These are phyloP conservation scores for Blastomyces silverae DNA, from an alignment of 2,329 filamentous ascomycete species.

Conservation along the genomic window DNA sequence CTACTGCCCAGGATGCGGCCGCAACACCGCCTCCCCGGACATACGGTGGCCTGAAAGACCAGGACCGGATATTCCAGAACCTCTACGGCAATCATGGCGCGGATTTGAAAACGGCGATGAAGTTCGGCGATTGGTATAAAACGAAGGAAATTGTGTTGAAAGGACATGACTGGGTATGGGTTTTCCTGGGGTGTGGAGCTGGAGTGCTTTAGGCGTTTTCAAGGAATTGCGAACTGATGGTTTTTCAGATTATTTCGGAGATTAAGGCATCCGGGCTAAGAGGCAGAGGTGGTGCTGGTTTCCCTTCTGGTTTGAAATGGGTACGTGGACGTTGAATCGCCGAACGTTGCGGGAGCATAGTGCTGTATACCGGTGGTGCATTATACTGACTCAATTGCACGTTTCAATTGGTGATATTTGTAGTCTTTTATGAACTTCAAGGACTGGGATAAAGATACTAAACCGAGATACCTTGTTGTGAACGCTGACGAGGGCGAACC, in stretches of 20 bases:
- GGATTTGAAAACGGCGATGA: slow-evolving; percentile 88
- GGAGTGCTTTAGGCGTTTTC: background rate
- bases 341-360: background rate
- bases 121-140: slow-evolving; percentile 99
- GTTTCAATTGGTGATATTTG: background rate
- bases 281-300: slow-evolving; percentile 94
- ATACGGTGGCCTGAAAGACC: slow-evolving; percentile 85
- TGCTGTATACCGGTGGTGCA: background rate
- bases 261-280: slow-evolving; percentile 93
- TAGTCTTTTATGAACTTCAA: slow-evolving; percentile 99
- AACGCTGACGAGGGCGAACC: slow-evolving; percentile 99
- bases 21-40: slow-evolving; percentile 58
- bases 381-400: slow-evolving; percentile 11
- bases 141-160: slow-evolving; percentile 97
- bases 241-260: slow-evolving; percentile 75
- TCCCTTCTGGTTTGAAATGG: slow-evolving; percentile 98
- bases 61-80: slow-evolving; percentile 99
- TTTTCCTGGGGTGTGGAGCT: slow-evolving; percentile 9
- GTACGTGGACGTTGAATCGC: slow-evolving; percentile 48
- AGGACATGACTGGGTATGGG: slow-evolving; percentile 80
- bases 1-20: slow-evolving; percentile 64
- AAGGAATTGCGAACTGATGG: slow-evolving; percentile 14
- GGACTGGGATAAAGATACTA: slow-evolving; percentile 96
- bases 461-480: slow-evolving; percentile 93
- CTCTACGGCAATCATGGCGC: slow-evolving; percentile 88